Base-by-base conservation (phyloP, 441 rosid genomes). In the Omphalea diandra region DNA sequence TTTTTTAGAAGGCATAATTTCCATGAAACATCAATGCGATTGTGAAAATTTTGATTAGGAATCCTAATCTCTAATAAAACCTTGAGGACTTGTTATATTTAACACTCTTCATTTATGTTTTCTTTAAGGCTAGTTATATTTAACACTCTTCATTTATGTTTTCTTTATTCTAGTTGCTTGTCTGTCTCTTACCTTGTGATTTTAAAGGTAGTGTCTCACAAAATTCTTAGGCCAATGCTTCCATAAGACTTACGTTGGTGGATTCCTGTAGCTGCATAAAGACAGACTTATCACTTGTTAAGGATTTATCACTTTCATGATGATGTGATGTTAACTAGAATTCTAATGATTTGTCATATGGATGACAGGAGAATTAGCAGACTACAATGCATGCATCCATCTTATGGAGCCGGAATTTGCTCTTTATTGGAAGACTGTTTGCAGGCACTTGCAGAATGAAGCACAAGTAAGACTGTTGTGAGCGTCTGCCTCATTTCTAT, bases 331-430 rank as follows among this genome's bases (percentile, higher is more conserved):
- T 35, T 61, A 5, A 47, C 12, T 24, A 29, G 35, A 24, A 22
- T 66, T 72, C 57, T 50, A 29, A 59, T 40, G 49, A 46, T 32
- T 64, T 58, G 32, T 57, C 24, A 47, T 52, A 24, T 50, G 29
- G 10, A 17, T 58, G 55, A 53, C 63, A 87, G 92, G 81, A 74
- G 83, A 80, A 67, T 76, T 76, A 44, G 54, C 76, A 38, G 76
- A 75, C 69, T 74, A 53, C 64, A n/a, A 80, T 66, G 56, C 76
- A 50, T 80, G 65, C 69, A 85, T 83, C 63, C 84, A 64, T 75
- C 88, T 88, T 40, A 85, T 96, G 93, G 91, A 89, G 77, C 88
- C 94, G 10, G 99, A 96, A 83, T 72, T 81, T 68, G 88, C 97
- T 77, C 87, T 96, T 72, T 91, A 84, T 74, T 93, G 97, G 98